Evolutionary conservation across 2,329 filamentous ascomycete genomes (phyloP).

Genomic region (Neoarthrinium moseri): DNA sequence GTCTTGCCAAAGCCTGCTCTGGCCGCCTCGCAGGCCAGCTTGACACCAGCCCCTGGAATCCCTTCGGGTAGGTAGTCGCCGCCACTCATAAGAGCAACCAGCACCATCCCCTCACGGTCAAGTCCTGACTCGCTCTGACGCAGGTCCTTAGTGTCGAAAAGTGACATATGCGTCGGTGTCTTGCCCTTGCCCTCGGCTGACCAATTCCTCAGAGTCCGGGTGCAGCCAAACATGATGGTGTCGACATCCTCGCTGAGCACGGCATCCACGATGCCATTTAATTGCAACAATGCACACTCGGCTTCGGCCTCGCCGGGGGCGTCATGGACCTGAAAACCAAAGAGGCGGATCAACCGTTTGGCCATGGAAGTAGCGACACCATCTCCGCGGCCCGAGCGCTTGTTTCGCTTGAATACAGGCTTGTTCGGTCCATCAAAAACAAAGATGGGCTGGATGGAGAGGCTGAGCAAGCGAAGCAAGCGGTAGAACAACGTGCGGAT

Average conservation of each 20-base stretch:
- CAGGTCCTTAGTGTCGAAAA: constrained; percentile 68
- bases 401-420: constrained; percentile 85
- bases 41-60: constrained; percentile 82
- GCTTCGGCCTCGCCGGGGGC: constrained; percentile 95
- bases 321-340: constrained; percentile 80
- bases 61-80: constrained; percentile 92
- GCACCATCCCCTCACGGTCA: constrained; percentile 84
- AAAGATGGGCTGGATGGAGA: constrained; percentile 83
- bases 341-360: constrained; percentile 79
- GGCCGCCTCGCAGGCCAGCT: constrained; percentile 86
- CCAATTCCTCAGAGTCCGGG: constrained; percentile 77
- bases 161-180: constrained; percentile 78
- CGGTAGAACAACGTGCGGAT: constrained; percentile 92
- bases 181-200: constrained; percentile 69
- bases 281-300: constrained; percentile 86
- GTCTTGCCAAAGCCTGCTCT: constrained; percentile 80
- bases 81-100: constrained; percentile 92
- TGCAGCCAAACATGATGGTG: constrained; percentile 94
- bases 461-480: constrained; percentile 70
- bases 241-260: constrained; percentile 97
- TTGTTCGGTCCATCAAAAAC: constrained; percentile 88
- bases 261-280: constrained; percentile 80
- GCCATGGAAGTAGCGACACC: constrained; percentile 71
- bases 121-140: constrained; percentile 55
- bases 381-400: constrained; percentile 65